Evolutionary conservation across 1,284 basidiomycete genomes (phyloP).

Genomic region (Filobasidium uniguttulatum): DNA sequence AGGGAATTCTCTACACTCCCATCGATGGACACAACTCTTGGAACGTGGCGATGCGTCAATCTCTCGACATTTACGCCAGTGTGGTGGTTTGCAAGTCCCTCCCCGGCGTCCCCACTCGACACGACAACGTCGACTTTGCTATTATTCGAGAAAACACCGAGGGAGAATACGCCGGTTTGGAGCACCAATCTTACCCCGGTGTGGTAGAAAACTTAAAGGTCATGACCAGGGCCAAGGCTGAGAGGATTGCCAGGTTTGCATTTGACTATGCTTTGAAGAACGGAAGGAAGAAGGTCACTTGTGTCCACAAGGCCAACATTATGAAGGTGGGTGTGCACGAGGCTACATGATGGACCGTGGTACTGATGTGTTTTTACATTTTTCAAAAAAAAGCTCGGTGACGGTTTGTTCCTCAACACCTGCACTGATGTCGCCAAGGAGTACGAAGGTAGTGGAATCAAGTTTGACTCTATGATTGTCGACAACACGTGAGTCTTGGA

Average conservation of each 20-base stretch:
- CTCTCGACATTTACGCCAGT: constrained; percentile 97
- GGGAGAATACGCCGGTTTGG: constrained; percentile 97
- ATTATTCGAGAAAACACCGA: constrained; percentile 99
- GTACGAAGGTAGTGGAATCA: constrained; percentile 85
- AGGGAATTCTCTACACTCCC: constrained; percentile 98
- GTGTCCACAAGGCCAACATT: constrained; percentile 99
- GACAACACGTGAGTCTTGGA: constrained; percentile 71
- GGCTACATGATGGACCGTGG: not conserved
- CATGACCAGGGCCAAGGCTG: constrained; percentile 86
- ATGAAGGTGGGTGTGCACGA: constrained; percentile 52
- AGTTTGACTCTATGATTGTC: constrained; percentile 96
- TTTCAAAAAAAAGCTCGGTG: constrained; percentile 51
- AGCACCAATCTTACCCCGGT: constrained; percentile 96
- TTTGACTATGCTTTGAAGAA: constrained; percentile 99
- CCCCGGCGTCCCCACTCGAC: constrained; percentile 91
- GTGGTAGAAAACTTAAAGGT: constrained; percentile 99
- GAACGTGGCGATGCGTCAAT: constrained; percentile 99
- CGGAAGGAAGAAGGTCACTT: constrained; percentile 98
- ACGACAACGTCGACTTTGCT: constrained; percentile 93
- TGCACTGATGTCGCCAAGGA: constrained; percentile 88
- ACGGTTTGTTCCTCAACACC: constrained; percentile 97
- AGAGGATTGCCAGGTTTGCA: constrained; percentile 92
- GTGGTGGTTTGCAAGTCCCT: constrained; percentile 97
- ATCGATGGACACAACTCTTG: constrained; percentile 98
- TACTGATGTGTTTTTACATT: not conserved